phyloP scores from a whole-genome alignment of 768 basidiomycete species.

The Suillus fuscotomentosus region DNA sequence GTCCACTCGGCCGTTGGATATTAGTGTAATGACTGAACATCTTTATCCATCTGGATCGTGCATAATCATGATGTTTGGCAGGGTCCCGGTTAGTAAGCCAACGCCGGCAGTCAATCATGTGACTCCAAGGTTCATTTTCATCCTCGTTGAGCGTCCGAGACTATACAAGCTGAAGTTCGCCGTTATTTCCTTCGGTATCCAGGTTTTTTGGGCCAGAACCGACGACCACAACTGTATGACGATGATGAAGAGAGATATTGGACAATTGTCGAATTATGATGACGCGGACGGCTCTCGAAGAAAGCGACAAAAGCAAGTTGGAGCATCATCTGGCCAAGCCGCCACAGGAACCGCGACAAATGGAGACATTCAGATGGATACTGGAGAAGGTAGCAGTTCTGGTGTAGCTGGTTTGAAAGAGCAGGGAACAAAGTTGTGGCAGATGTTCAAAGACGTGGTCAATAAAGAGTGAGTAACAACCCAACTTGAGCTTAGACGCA shows the following conservation, averaged over 20 bases:
- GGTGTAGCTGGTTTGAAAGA: slow-evolving; percentile 48
- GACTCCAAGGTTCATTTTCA: slow-evolving; percentile 20
- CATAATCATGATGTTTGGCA: background rate
- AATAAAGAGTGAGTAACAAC: slow-evolving; percentile 82
- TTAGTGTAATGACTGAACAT: background rate
- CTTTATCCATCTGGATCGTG: background rate
- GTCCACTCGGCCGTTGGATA: background rate
- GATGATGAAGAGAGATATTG: slow-evolving; percentile 56
- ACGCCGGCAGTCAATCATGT: slow-evolving; percentile 22
- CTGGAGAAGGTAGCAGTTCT: slow-evolving; percentile 20
- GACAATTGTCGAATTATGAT: slow-evolving; percentile 34
- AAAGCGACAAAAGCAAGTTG: slow-evolving; percentile 50
- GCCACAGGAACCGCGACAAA: slow-evolving; percentile 32
- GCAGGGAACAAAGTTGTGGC: slow-evolving; percentile 72
- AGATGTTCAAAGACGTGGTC: slow-evolving; percentile 76
- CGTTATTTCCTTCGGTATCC: slow-evolving; percentile 19
- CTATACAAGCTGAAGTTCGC: slow-evolving; percentile 32
- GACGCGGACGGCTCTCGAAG: slow-evolving; percentile 46
- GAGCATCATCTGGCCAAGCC: slow-evolving; percentile 39
- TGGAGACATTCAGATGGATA: slow-evolving; percentile 19
- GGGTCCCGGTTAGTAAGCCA: background rate
- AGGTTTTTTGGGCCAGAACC: slow-evolving; percentile 9
- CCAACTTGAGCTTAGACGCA: slow-evolving; percentile 30
- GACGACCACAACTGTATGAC: background rate
- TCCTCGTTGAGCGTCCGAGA: slow-evolving; percentile 19